Percentiles rank a stretch among this genome's conserved stretches.
Conservation (phyloP, 495 filamentous ascomycete species). For the Xylaria nigripes region DNA sequence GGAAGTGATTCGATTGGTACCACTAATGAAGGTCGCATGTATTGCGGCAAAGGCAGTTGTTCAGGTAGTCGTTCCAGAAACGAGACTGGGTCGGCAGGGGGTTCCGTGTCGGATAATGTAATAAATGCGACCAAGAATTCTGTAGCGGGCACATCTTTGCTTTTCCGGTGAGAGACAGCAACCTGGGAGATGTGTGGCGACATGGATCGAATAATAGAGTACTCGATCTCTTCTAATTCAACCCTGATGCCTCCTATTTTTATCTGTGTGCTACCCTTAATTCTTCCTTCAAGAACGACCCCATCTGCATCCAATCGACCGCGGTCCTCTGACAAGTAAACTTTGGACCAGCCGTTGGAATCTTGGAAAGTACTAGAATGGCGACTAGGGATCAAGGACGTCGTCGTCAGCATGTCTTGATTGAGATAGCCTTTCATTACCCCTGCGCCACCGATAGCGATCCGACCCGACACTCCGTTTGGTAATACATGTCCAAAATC, state of each 20-base stretch:
- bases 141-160: not conserved
- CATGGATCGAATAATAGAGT: conserved; percentile 15
- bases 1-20: not conserved
- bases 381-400: conserved; percentile 27
- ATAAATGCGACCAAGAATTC: conserved; percentile 2
- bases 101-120: not conserved
- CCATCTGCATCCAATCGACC: conserved; percentile 27
- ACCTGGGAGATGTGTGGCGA: not conserved
- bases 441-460: conserved; percentile 19
- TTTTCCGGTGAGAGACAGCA: not conserved
- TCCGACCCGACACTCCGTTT: conserved; percentile 11
- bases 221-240: conserved; percentile 33
- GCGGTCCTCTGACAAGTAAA: conserved; percentile 34
- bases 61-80: too few species aligned
- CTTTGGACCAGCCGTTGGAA: conserved; percentile 20
- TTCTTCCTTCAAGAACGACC: conserved; percentile 28
- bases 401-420: not conserved
- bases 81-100: not conserved
- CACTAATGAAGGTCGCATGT: conserved; percentile 2
- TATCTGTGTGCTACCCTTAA: conserved; percentile 31
- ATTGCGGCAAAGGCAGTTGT: conserved; percentile 4
- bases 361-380: conserved; percentile 13
- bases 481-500: conserved; percentile 26
- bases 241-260: conserved; percentile 34
- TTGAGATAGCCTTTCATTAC: conserved; percentile 18